phyloP scores from a whole-genome alignment of 2,329 filamentous ascomycete species.

The Lizonia empirigonia region DNA sequence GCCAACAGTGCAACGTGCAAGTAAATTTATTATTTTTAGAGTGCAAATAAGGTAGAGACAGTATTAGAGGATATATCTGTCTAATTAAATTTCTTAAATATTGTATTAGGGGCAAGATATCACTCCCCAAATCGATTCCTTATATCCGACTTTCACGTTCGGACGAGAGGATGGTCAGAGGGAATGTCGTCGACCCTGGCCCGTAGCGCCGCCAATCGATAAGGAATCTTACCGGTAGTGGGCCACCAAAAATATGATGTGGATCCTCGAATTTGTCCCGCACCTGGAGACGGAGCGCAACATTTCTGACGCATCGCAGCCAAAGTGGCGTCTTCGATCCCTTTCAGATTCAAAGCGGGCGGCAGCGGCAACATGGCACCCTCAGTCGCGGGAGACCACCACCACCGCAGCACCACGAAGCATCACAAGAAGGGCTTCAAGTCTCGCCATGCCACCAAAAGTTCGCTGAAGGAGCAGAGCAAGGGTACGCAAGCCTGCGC shows the following conservation, averaged over 20 bases:
- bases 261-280: conserved; percentile 29
- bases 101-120: too few relatives aligned
- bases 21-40: too few relatives aligned
- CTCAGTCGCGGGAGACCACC: conserved; percentile 63
- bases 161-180: too few relatives aligned
- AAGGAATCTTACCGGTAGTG: conserved; percentile 21
- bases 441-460: conserved; percentile 86
- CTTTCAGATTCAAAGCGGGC: conserved; percentile 87
- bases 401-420: conserved; percentile 93
- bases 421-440: conserved; percentile 88
- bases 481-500: conserved; percentile 66
- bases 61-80: too few relatives aligned
- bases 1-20: too few relatives aligned
- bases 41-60: too few relatives aligned
- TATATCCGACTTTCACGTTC: too few relatives aligned
- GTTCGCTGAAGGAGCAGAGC: conserved; percentile 78
- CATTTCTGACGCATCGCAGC: conserved; percentile 18
- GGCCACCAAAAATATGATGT: conserved; percentile 26
- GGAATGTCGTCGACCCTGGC: not conserved
- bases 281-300: conserved; percentile 24
- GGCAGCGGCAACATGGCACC: conserved; percentile 69
- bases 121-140: too few relatives aligned
- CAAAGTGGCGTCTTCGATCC: conserved; percentile 53
- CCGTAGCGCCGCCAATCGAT: conserved; percentile 3
- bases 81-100: too few relatives aligned